These are phyloP conservation scores for Daldinia sp. DNA, from an alignment of 2,329 filamentous ascomycete species.

Conservation along the genomic window DNA sequence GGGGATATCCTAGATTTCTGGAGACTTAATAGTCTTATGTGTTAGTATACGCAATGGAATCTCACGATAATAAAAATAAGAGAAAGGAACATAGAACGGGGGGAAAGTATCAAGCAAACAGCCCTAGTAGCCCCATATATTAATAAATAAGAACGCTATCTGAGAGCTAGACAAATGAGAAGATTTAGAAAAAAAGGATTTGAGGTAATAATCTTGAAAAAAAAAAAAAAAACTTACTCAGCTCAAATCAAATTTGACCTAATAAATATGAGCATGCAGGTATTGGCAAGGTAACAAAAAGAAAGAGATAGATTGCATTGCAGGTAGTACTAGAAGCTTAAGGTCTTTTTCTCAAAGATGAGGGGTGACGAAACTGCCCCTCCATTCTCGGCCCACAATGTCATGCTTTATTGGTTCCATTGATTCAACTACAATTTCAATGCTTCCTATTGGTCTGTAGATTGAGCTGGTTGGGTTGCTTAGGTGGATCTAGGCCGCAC, in stretches of 20 bases:
- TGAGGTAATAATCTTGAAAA: neutral
- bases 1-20: conserved; percentile 10
- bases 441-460: conserved; percentile 22
- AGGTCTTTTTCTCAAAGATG: conserved; percentile 35
- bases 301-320: conserved; percentile 17
- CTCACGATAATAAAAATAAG: neutral
- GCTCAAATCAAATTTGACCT: conserved; percentile 22
- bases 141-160: conserved; percentile 21
- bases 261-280: conserved; percentile 11
- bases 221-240: conserved; percentile 39
- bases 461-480: conserved; percentile 17
- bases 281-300: conserved; percentile 17
- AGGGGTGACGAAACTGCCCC: conserved; percentile 37
- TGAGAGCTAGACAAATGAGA: conserved; percentile 15
- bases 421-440: conserved; percentile 15
- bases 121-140: conserved; percentile 8
- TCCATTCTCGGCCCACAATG: conserved; percentile 31
- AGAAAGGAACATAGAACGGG: conserved; percentile 1
- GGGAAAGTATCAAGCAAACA: conserved; percentile 12
- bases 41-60: conserved; percentile 15
- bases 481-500: conserved; percentile 19
- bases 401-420: conserved; percentile 19
- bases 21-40: neutral
- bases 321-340: conserved; percentile 26
- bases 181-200: conserved; percentile 1